A percentile compares a stretch with the other conserved stretches of the same genome.
Conservation (phyloP, 2,329 filamentous ascomycete genomes). For the Penicillium sp. region DNA sequence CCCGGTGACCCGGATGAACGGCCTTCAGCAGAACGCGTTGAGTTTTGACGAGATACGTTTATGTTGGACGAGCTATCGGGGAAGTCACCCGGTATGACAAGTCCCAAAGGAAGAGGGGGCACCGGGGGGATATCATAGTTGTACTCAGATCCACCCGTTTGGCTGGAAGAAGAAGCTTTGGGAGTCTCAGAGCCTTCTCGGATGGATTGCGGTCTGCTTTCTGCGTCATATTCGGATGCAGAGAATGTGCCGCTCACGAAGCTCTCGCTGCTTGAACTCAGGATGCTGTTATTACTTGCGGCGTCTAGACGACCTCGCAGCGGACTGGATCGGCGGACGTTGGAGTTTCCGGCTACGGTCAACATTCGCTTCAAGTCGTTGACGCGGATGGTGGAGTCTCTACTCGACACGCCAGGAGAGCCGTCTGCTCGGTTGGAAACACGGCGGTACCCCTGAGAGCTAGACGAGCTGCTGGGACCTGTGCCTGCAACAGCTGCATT, state of each 20-base stretch:
- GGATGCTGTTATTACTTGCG: conserved; percentile 26
- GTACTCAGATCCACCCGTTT: conserved; percentile 9
- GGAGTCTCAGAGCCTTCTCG: conserved; percentile 31
- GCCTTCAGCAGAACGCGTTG: conserved; percentile 24
- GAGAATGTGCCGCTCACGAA: conserved; percentile 40
- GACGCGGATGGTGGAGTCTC: conserved; percentile 45
- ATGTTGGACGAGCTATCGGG: conserved; percentile 28
- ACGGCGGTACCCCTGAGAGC: conserved; percentile 29
- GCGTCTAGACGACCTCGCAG: conserved; percentile 35
- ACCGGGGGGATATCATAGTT: conserved; percentile 42
- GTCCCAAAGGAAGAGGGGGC: conserved; percentile 40
- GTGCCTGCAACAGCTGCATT: conserved; percentile 18
- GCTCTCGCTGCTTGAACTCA: conserved; percentile 43
- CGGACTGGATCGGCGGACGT: conserved; percentile 38
- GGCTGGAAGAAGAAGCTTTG: conserved; percentile 19
- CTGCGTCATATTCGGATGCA: conserved; percentile 30
- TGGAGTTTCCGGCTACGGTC: conserved; percentile 34
- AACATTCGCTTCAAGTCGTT: conserved; percentile 48
- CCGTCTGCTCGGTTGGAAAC: conserved; percentile 33
- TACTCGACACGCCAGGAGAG: conserved; percentile 34
- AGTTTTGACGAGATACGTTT: conserved; percentile 21
- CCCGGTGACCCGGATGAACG: conserved; percentile 30
- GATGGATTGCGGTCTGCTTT: conserved; percentile 26
- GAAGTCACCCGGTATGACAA: conserved; percentile 41
- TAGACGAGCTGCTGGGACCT: conserved; percentile 20